A percentile compares a stretch with the other conserved stretches of the same genome.
Conservation (phyloP, 2,329 filamentous ascomycete genomes). For the Aspergillus thermomutatus region DNA sequence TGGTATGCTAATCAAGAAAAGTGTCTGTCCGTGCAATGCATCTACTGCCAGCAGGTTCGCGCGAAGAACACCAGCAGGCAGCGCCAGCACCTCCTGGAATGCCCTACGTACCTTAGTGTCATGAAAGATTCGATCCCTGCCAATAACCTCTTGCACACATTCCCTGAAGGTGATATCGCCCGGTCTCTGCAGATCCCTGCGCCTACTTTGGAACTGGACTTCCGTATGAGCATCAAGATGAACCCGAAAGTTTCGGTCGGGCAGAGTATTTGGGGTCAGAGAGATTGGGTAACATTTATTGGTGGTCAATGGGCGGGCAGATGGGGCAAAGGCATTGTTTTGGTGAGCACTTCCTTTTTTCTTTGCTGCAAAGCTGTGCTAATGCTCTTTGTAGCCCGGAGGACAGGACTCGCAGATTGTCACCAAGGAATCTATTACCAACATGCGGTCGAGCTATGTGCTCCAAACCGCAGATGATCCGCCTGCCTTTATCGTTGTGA, state of each 20-base stretch:
- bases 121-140: conserved; percentile 53
- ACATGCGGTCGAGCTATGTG: conserved; percentile 44
- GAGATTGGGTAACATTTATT: conserved; percentile 51
- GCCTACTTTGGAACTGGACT: conserved; percentile 49
- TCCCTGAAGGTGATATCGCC: conserved; percentile 48
- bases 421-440: conserved; percentile 47
- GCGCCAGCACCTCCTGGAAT: conserved; percentile 49
- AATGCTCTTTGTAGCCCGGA: conserved; percentile 37
- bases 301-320: conserved; percentile 52
- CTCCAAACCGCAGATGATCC: conserved; percentile 52
- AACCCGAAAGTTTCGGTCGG: conserved; percentile 50
- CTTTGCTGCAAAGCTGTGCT: conserved; percentile 6
- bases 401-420: conserved; percentile 50
- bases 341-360: conserved; percentile 37
- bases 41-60: conserved; percentile 49
- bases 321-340: conserved; percentile 51
- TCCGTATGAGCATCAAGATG: conserved; percentile 52
- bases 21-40: conserved; percentile 50
- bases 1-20: conserved; percentile 13
- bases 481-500: conserved; percentile 48
- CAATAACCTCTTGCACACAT: conserved; percentile 50
- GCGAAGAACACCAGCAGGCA: conserved; percentile 51
- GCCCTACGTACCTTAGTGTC: conserved; percentile 48
- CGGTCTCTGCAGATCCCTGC: conserved; percentile 47
- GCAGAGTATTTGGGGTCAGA: conserved; percentile 46